Conservation (phyloP, 1,139 yeast species). For the Blastobotrys apis region DNA sequence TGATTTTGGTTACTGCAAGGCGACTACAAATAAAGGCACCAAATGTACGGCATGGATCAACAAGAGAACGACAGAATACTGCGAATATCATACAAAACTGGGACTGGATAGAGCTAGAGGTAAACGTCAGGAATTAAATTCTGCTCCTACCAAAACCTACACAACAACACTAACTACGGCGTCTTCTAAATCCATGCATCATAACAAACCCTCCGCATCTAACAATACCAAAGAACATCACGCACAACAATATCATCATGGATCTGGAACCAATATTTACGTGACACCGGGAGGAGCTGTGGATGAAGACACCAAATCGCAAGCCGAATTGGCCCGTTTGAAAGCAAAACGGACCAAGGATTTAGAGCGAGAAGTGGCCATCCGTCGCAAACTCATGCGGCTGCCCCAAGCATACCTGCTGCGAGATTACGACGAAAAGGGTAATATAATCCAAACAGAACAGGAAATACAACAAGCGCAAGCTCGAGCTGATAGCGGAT, state of each 20-base stretch:
- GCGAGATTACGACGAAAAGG: slow-evolving; percentile 28
- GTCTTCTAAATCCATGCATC: not conserved
- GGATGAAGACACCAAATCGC: not conserved
- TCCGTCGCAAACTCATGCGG: slow-evolving; percentile 31
- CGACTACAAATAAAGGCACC: slow-evolving; percentile 43
- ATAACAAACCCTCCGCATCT: no score
- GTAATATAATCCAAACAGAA: slow-evolving; percentile 31
- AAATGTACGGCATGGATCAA: slow-evolving; percentile 62
- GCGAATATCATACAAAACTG: slow-evolving; percentile 68
- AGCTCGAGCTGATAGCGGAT: slow-evolving; percentile 25
- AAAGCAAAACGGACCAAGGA: slow-evolving; percentile 18
- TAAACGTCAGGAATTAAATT: slow-evolving; percentile 66
- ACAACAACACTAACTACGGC: slow-evolving; percentile 22
- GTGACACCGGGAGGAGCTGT: not conserved
- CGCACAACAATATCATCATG: slow-evolving; percentile 1
- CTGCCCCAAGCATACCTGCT: slow-evolving; percentile 30
- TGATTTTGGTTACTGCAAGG: slow-evolving; percentile 66
- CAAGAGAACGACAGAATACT: slow-evolving; percentile 47
- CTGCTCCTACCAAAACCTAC: slow-evolving; percentile 28
- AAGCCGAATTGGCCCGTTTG: slow-evolving; percentile 11
- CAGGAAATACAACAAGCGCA: slow-evolving; percentile 34
- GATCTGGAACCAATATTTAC: not conserved
- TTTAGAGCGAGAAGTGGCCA: slow-evolving; percentile 25
- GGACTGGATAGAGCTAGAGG: slow-evolving; percentile 40
- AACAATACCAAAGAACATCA: no score